A percentile compares a stretch with the other conserved stretches of the same genome.
Conservation (phyloP, 768 basidiomycete genomes). For the Chiua virens region DNA sequence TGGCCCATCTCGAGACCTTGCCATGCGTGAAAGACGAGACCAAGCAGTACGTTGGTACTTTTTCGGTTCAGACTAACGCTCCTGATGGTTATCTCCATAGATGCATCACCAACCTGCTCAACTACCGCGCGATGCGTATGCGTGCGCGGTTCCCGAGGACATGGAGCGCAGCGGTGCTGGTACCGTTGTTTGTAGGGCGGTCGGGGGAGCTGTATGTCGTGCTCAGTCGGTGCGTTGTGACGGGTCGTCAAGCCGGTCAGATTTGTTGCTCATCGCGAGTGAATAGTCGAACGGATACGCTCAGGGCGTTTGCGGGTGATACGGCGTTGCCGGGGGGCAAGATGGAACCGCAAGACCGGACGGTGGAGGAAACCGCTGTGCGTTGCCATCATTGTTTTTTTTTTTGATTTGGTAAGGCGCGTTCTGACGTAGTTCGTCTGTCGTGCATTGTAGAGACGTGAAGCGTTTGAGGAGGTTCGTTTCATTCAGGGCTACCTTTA, state of each 20-base stretch:
- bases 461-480: constrained; percentile 82
- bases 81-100: constrained; percentile 4
- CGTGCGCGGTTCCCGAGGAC: constrained; percentile 51
- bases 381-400: neutral
- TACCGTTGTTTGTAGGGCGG: constrained; percentile 83
- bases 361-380: constrained; percentile 81
- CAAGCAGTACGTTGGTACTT: constrained; percentile 12
- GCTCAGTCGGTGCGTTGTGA: constrained; percentile 64
- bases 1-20: constrained; percentile 13
- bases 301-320: constrained; percentile 82
- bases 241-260: too few species aligned
- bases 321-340: constrained; percentile 89
- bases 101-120: constrained; percentile 27
- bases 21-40: constrained; percentile 19
- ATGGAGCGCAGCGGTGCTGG: constrained; percentile 71
- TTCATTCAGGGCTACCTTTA: too few species aligned
- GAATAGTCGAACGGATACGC: constrained; percentile 65
- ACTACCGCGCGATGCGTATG: constrained; percentile 26
- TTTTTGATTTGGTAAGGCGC: neutral
- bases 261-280: too few species aligned
- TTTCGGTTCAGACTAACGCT: too few species aligned
- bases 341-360: constrained; percentile 64
- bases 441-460: constrained; percentile 61
- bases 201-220: constrained; percentile 83
- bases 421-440: neutral